A percentile compares a stretch with the other conserved stretches of the same genome.
Conservation (phyloP, 306 rosid species). For the Glycyrrhiza uralensis region DNA sequence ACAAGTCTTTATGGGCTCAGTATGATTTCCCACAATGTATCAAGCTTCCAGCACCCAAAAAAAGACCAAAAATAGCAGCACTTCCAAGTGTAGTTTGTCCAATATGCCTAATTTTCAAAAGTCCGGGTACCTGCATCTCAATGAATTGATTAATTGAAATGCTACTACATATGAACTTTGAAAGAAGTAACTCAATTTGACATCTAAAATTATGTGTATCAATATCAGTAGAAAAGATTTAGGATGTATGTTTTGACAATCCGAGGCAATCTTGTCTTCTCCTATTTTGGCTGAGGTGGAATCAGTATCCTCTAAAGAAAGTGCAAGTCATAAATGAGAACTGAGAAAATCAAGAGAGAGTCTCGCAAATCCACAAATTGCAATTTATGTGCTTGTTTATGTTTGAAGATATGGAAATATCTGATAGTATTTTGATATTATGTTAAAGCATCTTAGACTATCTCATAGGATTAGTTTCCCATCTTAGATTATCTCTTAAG, state of each 20-base stretch:
- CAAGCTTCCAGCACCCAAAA: constrained; percentile 90
- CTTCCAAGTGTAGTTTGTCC: constrained; percentile 81
- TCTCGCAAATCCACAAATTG: not conserved
- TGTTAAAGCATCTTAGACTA: too few relatives aligned
- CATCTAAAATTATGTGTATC: not conserved
- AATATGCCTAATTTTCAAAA: constrained; percentile 74
- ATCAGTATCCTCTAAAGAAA: too few relatives aligned
- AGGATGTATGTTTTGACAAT: not conserved
- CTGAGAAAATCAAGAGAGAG: not conserved
- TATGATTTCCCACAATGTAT: constrained; percentile 92
- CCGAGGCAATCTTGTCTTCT: not conserved
- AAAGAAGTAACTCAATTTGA: not conserved
- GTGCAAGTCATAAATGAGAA: not conserved
- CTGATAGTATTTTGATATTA: too few relatives aligned
- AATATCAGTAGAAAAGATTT: not conserved
- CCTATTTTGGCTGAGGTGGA: not conserved
- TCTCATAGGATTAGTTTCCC: too few relatives aligned
- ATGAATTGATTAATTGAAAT: not conserved
- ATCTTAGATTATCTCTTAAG: too few relatives aligned
- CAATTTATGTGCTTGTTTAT: not conserved
- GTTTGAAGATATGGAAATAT: too few relatives aligned
- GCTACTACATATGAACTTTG: not conserved
- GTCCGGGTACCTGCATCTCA: constrained; percentile 75
- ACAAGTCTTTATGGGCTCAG: constrained; percentile 25
- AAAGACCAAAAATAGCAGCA: constrained; percentile 82